phyloP scores from a whole-genome alignment of 192 early-diverging fungal genomes.

The Coemansia interrupta region DNA sequence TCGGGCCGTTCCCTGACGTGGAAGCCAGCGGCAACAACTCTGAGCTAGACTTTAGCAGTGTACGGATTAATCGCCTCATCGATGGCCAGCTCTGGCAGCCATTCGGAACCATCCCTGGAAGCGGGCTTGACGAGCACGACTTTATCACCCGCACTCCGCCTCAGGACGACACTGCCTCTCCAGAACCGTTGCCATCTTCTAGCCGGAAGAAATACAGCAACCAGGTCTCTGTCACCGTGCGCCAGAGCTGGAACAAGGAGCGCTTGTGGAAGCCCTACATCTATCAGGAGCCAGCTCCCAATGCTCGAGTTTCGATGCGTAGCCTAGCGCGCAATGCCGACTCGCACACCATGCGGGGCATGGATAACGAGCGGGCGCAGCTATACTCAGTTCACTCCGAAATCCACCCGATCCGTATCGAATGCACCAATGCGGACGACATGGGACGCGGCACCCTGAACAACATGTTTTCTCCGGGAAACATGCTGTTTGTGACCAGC shows the following conservation, averaged over 20 bases:
- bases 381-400: constrained; percentile 22
- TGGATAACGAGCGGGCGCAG: constrained; percentile 9
- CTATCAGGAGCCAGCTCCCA: constrained; percentile 26
- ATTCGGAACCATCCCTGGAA: no score
- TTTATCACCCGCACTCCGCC: no score
- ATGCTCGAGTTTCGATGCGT: constrained; percentile 11
- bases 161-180: not conserved
- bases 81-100: no score
- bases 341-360: constrained; percentile 6
- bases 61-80: no score
- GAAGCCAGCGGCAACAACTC: no score
- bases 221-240: constrained; percentile 23
- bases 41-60: no score
- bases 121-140: no score
- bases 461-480: constrained; percentile 28
- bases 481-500: constrained; percentile 17
- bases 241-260: constrained; percentile 33
- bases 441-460: constrained; percentile 18
- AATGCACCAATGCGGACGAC: constrained; percentile 39
- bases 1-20: no score
- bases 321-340: constrained; percentile 4
- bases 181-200: not conserved
- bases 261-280: constrained; percentile 32
- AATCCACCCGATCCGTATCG: constrained; percentile 10
- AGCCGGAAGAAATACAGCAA: not conserved